Base-by-base conservation (phyloP, 495 filamentous ascomycete genomes). In the Hyaloscypha bicolor region DNA sequence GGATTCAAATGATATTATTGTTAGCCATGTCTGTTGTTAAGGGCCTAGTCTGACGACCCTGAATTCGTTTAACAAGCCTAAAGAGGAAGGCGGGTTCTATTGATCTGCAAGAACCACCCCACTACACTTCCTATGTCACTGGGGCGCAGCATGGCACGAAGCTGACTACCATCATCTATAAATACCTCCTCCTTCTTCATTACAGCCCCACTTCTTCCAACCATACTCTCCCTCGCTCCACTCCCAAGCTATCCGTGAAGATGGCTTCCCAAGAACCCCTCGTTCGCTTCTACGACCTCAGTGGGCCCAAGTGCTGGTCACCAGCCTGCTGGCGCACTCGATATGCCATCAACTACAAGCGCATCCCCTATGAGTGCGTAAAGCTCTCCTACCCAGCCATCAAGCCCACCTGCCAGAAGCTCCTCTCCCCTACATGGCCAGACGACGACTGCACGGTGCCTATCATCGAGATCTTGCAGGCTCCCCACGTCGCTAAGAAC, bases 281-380 rank as follows among this genome's bases (percentile, higher is more conserved):
- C 16, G 62, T 64, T 30, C 62, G 62, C 39, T 64, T 64, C 31
- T 64, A 64, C 22, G 62, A 64, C 35, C 62, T 64, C 62, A 53
- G 39, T 9, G 62, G 62, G 3, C 62, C 62, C 25, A 64, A 64
- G 35, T 21, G 45, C 25, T 53, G 62, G 42, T 64, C 62, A 14
- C 62, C 62, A 22, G 39, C 29, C 19, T 64, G 62, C 45, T 64
- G 62, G 62, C 25, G 39, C 25, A 64, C 25, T 32, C 62, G 62
- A 42, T 64, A 64, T 25, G 42, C 62, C 6, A 45, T 64, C 22
- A 64, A 64, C n/a, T 64, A 30, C 42, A 64, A 64, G 30, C 39
- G 45, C 6, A 64, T 64, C 30, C 62, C 62, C 31, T 64, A 64
- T 19, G 35, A 35, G 21, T 30, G 25, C 6, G 35, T 42, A 21